phyloP scores from a whole-genome alignment of 2,329 filamentous ascomycete genomes.

The Aspergillus caelatus region DNA sequence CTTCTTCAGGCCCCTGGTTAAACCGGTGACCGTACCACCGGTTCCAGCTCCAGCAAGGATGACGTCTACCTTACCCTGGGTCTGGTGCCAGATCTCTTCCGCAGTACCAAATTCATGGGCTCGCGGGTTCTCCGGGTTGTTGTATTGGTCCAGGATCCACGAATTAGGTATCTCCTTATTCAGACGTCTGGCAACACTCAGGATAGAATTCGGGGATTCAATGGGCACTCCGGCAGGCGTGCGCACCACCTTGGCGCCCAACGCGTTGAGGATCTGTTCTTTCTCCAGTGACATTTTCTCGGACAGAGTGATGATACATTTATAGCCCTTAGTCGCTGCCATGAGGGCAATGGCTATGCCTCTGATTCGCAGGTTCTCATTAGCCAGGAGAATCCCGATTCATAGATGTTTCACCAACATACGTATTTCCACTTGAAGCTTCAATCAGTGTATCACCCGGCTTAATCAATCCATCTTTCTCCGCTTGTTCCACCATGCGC shows the following conservation, averaged over 20 bases:
- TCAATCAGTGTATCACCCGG: constrained; percentile 91
- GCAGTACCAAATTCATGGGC: constrained; percentile 88
- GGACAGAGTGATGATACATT: constrained; percentile 90
- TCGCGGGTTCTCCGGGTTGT: constrained; percentile 79
- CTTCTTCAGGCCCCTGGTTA: constrained; percentile 77
- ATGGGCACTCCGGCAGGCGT: constrained; percentile 88
- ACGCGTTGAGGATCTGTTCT: constrained; percentile 81
- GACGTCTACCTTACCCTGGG: constrained; percentile 71
- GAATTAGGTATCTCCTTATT: constrained; percentile 90
- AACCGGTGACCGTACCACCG: constrained; percentile 83
- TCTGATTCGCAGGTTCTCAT: constrained; percentile 24
- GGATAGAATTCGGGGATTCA: constrained; percentile 87
- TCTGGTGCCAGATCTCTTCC: constrained; percentile 88
- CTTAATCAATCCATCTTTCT: constrained; percentile 82
- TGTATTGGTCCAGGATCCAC: constrained; percentile 92
- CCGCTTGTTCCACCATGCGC: constrained; percentile 89
- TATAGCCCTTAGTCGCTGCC: constrained; percentile 86
- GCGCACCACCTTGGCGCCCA: constrained; percentile 88
- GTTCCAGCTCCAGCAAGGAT: constrained; percentile 86
- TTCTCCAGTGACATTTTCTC: constrained; percentile 98
- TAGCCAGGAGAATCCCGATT: background rate
- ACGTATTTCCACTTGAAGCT: constrained; percentile 85
- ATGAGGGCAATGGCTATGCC: constrained; percentile 92
- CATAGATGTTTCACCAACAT: constrained; percentile 11
- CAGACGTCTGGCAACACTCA: constrained; percentile 79